phyloP scores from a whole-genome alignment of 345 rosid genomes.

The Camelina hispida region DNA sequence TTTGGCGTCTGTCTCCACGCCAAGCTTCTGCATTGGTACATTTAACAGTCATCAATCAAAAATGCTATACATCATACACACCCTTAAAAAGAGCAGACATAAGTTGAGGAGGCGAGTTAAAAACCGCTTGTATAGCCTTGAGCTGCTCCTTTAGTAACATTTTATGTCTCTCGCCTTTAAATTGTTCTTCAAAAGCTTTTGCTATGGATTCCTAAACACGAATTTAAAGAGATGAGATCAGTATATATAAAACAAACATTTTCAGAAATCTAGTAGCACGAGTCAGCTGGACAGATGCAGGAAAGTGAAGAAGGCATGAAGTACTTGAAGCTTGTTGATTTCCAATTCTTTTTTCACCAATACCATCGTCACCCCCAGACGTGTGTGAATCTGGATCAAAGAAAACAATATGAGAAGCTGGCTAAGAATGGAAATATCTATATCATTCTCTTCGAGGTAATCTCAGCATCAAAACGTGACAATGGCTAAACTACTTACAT shows the following conservation, averaged over 20 bases:
- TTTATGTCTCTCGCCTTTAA: slow-evolving; percentile 84
- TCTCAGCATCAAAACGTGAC: slow-evolving; percentile 7
- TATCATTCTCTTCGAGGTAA: neutral
- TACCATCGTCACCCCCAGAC: slow-evolving; percentile 73
- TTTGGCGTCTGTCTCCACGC: slow-evolving; percentile 87
- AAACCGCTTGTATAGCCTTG: slow-evolving; percentile 91
- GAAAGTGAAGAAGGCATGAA: slow-evolving; percentile 15
- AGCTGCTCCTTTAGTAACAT: slow-evolving; percentile 90
- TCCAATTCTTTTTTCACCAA: slow-evolving; percentile 87
- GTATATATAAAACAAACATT: neutral
- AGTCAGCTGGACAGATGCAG: slow-evolving; percentile 10
- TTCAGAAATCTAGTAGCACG: slow-evolving; percentile 11
- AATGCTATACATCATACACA: too few relatives aligned
- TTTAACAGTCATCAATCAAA: slow-evolving; percentile 4
- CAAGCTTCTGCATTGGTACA: slow-evolving; percentile 71
- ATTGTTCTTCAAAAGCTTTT: slow-evolving; percentile 90
- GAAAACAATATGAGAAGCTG: slow-evolving; percentile 22
- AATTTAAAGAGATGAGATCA: slow-evolving; percentile 18
- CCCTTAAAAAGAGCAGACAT: too few relatives aligned
- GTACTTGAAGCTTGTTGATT: slow-evolving; percentile 86
- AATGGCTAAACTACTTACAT: slow-evolving; percentile 61
- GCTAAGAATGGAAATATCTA: neutral
- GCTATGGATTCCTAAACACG: slow-evolving; percentile 75
- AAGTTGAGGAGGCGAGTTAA: neutral
- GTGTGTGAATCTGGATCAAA: slow-evolving; percentile 70